phyloP scores from a whole-genome alignment of 2,329 filamentous ascomycete genomes.

The Cytospora mali region DNA sequence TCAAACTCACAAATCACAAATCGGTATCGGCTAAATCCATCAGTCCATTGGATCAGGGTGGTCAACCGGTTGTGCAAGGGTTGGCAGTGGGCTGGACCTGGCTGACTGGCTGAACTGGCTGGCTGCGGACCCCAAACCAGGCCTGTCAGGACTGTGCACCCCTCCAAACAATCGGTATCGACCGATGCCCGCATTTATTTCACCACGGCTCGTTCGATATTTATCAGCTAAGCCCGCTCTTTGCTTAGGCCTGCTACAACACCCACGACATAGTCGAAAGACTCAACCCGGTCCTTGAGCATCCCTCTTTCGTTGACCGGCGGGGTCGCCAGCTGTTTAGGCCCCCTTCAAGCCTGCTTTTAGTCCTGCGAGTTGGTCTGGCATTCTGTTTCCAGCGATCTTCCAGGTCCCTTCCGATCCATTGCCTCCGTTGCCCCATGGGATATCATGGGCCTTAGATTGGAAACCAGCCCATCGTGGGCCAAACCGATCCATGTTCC shows the following conservation, averaged over 20 bases:
- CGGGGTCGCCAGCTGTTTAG: constrained; percentile 17
- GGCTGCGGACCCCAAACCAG: too few relatives aligned
- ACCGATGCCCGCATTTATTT: constrained; percentile 26
- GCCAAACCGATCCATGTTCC: constrained; percentile 11
- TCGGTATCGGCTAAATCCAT: background rate
- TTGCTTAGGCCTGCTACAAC: constrained; percentile 17
- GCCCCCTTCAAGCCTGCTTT: background rate
- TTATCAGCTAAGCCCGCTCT: constrained; percentile 22
- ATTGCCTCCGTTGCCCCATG: constrained; percentile 13
- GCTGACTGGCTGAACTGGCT: too few relatives aligned
- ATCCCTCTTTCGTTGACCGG: constrained; percentile 24
- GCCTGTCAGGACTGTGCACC: background rate
- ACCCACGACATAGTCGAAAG: constrained; percentile 28
- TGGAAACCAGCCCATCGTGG: constrained; percentile 16
- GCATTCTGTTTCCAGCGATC: background rate
- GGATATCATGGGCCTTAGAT: constrained; percentile 3
- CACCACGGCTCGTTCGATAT: constrained; percentile 27
- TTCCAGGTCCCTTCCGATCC: constrained; percentile 6
- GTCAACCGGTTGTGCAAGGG: too few relatives aligned
- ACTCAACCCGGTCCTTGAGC: constrained; percentile 15
- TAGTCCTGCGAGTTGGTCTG: background rate
- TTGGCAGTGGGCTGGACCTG: constrained; percentile 14
- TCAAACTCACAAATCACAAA: constrained; percentile 2
- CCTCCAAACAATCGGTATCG: constrained; percentile 29
- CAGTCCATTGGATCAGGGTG: constrained; percentile 5